phyloP scores from a whole-genome alignment of 2,329 filamentous ascomycete genomes.

The Knufia fluminis region DNA sequence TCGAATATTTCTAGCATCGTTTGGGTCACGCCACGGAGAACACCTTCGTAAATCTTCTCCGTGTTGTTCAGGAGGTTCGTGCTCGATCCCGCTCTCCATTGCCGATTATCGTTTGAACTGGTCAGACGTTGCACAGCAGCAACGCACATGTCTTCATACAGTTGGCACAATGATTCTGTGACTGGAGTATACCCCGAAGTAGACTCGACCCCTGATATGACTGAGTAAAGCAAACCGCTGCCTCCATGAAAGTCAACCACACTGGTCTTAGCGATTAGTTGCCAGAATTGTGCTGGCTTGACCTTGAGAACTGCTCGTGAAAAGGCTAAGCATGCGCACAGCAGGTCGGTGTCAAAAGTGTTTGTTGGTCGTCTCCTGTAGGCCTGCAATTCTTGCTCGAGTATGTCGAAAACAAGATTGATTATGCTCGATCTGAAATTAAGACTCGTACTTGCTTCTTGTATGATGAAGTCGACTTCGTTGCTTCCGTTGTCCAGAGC shows the following conservation, averaged over 20 bases:
- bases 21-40: constrained; percentile 60
- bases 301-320: constrained; percentile 60
- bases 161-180: constrained; percentile 27
- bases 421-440: constrained; percentile 57
- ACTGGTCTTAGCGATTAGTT: constrained; percentile 71
- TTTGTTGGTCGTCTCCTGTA: constrained; percentile 50
- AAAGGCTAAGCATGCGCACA: constrained; percentile 72
- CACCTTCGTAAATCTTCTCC: constrained; percentile 46
- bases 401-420: constrained; percentile 70
- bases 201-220: constrained; percentile 76
- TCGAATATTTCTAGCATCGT: constrained; percentile 76
- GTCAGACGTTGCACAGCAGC: constrained; percentile 50
- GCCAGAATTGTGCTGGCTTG: constrained; percentile 82
- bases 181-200: constrained; percentile 30
- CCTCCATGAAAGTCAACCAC: constrained; percentile 69
- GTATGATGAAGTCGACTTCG: constrained; percentile 38
- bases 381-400: constrained; percentile 56
- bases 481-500: constrained; percentile 24
- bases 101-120: neutral
- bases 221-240: constrained; percentile 64
- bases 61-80: neutral
- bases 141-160: constrained; percentile 68
- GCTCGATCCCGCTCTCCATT: constrained; percentile 4
- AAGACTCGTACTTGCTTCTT: constrained; percentile 42
- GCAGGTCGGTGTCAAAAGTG: constrained; percentile 56